A percentile compares a stretch with the other conserved stretches of the same genome.
Evolutionary conservation across 202 grass and related monocot species (phyloP).

Genomic region (Setaria viridis): DNA sequence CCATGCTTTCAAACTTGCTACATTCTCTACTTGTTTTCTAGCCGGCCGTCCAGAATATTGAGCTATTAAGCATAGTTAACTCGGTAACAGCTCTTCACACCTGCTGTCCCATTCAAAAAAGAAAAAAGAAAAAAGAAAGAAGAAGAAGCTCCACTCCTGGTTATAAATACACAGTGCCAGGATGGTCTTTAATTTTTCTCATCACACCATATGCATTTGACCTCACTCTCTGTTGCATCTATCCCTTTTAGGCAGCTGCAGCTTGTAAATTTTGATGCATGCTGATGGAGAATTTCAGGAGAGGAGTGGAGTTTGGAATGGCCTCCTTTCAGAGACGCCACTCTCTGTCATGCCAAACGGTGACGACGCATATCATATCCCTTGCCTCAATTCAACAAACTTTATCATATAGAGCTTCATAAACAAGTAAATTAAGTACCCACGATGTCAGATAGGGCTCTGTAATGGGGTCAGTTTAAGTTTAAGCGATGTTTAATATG

Average conservation of each 20-base stretch:
- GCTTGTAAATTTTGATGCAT: not conserved
- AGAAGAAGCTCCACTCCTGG: too few relatives aligned
- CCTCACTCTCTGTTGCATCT: conserved; percentile 25
- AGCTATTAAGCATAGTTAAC: not conserved
- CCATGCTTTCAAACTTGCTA: not conserved
- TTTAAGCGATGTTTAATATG: too few relatives aligned
- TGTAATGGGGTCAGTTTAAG: too few relatives aligned
- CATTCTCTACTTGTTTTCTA: not conserved
- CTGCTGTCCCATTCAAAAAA: too few relatives aligned
- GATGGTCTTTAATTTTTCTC: not conserved
- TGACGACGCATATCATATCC: conserved; percentile 33
- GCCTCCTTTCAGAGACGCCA: conserved; percentile 63
- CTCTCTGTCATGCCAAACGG: conserved; percentile 56
- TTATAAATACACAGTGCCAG: conserved; percentile 45
- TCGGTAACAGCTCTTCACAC: too few relatives aligned
- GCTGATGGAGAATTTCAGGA: conserved; percentile 68
- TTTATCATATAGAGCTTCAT: too few relatives aligned
- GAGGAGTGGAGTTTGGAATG: conserved; percentile 59
- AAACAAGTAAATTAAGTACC: too few relatives aligned
- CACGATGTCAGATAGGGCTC: too few relatives aligned
- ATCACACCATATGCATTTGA: not conserved
- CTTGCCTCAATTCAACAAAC: too few relatives aligned
- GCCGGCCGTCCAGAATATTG: not conserved
- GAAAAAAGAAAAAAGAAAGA: too few relatives aligned
- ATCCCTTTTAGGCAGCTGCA: not conserved